phyloP scores from a whole-genome alignment of 108 stramenopile genomes.

The Epithemia pelagica region DNA sequence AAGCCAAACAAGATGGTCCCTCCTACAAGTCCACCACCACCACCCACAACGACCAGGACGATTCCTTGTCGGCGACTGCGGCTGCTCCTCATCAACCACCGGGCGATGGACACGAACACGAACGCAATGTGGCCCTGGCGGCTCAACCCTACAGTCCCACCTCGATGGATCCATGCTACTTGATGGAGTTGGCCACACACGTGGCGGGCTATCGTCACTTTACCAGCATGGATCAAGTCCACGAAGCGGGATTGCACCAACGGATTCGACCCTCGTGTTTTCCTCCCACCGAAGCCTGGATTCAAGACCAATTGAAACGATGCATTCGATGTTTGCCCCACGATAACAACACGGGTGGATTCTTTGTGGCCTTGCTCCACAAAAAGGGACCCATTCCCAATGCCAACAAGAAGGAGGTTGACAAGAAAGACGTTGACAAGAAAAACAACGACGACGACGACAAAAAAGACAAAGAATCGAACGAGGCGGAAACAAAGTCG shows the following conservation, averaged over 20 bases:
- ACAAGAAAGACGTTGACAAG: too few relatives aligned
- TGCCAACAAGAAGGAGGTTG: too few relatives aligned
- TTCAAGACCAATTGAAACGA: conserved; percentile 62
- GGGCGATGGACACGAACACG: conserved; percentile 17
- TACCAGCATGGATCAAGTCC: conserved; percentile 58
- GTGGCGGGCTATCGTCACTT: conserved; percentile 63
- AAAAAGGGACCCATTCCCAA: conserved; percentile 80
- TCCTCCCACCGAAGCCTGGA: conserved; percentile 85
- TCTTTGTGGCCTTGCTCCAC: conserved; percentile 90
- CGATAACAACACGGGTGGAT: conserved; percentile 97
- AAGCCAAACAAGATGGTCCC: neutral
- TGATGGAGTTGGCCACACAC: conserved; percentile 41
- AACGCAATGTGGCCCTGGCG: conserved; percentile 8
- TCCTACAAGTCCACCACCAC: neutral
- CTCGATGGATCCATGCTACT: conserved; percentile 48
- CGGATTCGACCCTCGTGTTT: conserved; percentile 59
- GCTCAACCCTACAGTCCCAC: conserved; percentile 32
- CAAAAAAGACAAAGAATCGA: conserved; percentile 18
- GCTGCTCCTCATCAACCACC: conserved; percentile 10
- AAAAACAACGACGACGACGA: too few relatives aligned
- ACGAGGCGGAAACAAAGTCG: conserved; percentile 1
- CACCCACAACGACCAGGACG: conserved; percentile 5
- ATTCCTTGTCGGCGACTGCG: conserved; percentile 8
- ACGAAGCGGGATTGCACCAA: conserved; percentile 39
- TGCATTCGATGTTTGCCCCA: conserved; percentile 95